These are phyloP conservation scores for Starmerella riodocensis DNA, from an alignment of 805 yeast species.

Conservation along the genomic window DNA sequence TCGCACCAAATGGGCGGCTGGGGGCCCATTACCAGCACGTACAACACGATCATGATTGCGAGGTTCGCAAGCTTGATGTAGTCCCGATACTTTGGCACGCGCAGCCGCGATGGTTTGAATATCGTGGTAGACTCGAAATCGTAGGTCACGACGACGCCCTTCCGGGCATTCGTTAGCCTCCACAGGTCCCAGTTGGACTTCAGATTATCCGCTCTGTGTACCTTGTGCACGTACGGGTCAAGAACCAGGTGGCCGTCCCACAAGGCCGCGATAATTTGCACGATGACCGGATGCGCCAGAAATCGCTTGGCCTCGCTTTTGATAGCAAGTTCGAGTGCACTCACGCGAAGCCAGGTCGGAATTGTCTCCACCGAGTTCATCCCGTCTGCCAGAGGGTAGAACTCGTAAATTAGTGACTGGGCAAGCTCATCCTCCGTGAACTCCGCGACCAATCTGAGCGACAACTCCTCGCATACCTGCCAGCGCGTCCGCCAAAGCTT, in stretches of 20 bases:
- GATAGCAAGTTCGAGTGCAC: conserved; percentile 39
- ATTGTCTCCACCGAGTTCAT: conserved; percentile 17
- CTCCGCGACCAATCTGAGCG: conserved; percentile 38
- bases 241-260: conserved; percentile 41
- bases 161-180: conserved; percentile 21
- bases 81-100: conserved; percentile 31
- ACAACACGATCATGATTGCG: conserved; percentile 25
- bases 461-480: conserved; percentile 40
- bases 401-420: conserved; percentile 34
- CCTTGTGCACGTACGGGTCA: conserved; percentile 29
- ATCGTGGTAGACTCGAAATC: conserved; percentile 27
- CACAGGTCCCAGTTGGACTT: conserved; percentile 21
- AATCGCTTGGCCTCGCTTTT: conserved; percentile 41
- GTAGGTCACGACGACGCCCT: conserved; percentile 29
- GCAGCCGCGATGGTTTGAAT: conserved; percentile 29
- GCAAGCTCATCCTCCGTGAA: conserved; percentile 32
- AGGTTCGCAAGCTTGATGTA: conserved; percentile 25
- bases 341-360: conserved; percentile 31
- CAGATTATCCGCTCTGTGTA: conserved; percentile 23
- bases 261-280: conserved; percentile 35
- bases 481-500: conserved; percentile 35
- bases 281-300: conserved; percentile 40
- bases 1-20: conserved; percentile 1
- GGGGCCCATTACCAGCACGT: conserved; percentile 22
- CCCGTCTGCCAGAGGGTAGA: conserved; percentile 35